Percentiles rank a stretch among this genome's conserved stretches.
Evolutionary conservation across 805 yeast species (phyloP).

Genomic region (Teunomyces stri): DNA sequence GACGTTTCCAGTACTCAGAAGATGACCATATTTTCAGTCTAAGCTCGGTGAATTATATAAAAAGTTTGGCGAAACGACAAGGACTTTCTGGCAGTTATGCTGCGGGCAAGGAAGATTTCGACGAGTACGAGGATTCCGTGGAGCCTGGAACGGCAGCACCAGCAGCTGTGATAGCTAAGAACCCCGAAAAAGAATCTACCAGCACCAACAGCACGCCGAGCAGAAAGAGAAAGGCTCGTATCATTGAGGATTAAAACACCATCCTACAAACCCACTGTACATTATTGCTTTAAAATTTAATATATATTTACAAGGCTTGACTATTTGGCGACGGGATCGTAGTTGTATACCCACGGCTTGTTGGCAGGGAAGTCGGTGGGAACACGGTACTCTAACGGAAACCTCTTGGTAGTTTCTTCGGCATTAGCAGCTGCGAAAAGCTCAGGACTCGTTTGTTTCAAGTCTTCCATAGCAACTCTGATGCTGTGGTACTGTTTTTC

Average conservation of each 20-base stretch:
- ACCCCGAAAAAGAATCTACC: conserved; percentile 1
- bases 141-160: conserved; percentile 19
- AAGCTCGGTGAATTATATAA: conserved; percentile 67
- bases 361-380: conserved; percentile 91
- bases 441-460: conserved; percentile 49
- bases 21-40: conserved; percentile 80
- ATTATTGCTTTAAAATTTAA: background rate
- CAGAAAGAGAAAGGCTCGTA: conserved; percentile 27
- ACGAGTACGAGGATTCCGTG: conserved; percentile 37
- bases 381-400: conserved; percentile 79
- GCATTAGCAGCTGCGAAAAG: conserved; percentile 63
- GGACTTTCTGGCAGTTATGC: conserved; percentile 32
- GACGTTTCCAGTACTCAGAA: conserved; percentile 56
- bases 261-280: background rate
- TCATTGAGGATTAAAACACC: conserved; percentile 21
- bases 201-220: conserved; percentile 17
- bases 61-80: conserved; percentile 50
- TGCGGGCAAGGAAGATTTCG: conserved; percentile 29
- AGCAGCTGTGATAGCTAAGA: background rate
- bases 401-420: conserved; percentile 55
- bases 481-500: conserved; percentile 64
- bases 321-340: conserved; percentile 11
- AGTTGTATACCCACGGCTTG: conserved; percentile 70
- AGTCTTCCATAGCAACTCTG: conserved; percentile 67
- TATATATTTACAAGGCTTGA: conserved; percentile 1